Evolutionary conservation across 176 grass and related monocot genomes (phyloP), one percentile per base, ranked within the genome.

Genomic region (Carex myosuroides): DNA sequence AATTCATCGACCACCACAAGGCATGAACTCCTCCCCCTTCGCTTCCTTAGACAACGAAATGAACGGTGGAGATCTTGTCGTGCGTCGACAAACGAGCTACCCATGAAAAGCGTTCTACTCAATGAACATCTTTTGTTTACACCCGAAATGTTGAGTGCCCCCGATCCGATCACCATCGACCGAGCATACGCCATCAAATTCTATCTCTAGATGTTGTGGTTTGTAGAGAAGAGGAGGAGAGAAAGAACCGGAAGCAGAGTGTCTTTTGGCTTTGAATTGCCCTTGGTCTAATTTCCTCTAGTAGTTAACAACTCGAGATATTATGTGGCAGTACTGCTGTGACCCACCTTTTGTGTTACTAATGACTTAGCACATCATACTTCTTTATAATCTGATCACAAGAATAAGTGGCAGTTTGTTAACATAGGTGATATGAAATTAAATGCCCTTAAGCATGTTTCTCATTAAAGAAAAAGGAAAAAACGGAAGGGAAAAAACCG

Each of bases 1-100:
- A 94, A 87, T 75, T 92, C 89, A 78, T 87, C 57, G 61, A 90
- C 86, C 63, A 94, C 42, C 37, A 71, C 58, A 78, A 90, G 65
- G 0, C 79, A 52, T 10, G 84, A 30, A 8, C n/a, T 83, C 66
- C 63, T 77, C 26, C 73, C 8, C 64, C 64, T 68, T 24, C 48
- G 41, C 81, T 8, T 66, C 24, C 61, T 55, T 35, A 37, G n/a
- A 64, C 79, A 63, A 64, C 59, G 20, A 1, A 81, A 64, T 5
- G 59, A 64, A 64, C 8, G 16, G 9, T 5, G 33, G 1, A 13
- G 62, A 69, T 66, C 21, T 83, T 66, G 33, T 63, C 62, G 9
- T 18, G 62, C 56, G 42, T 16, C 44, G 14, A 18, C 22, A 29
- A 68, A 83, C 13, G 62, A 66, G 22, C n/a, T 69, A 60, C 64